These are phyloP conservation scores for Eimeria praecox DNA, from an alignment of 169 alveolate genomes.

Conservation along the genomic window DNA sequence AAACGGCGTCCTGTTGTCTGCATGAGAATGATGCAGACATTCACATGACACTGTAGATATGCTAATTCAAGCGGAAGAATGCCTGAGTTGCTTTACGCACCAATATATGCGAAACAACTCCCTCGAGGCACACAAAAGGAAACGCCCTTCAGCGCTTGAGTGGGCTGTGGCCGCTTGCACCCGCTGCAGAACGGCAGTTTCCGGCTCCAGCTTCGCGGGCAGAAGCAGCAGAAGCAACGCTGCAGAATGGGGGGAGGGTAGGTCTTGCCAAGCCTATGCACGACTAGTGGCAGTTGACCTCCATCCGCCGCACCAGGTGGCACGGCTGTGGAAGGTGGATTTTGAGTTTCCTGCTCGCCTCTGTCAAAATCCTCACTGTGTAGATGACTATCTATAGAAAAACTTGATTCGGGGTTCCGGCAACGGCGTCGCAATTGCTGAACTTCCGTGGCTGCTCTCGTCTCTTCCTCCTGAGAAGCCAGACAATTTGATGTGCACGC, in stretches of 20 bases:
- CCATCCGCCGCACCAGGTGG: background rate
- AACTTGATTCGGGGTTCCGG: background rate
- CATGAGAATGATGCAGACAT: background rate
- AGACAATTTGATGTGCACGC: background rate
- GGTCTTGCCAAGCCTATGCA: conserved; percentile 47
- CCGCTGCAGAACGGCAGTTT: background rate
- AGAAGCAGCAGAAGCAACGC: conserved; percentile 45
- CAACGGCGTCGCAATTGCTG: conserved; percentile 39
- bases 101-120: conserved; percentile 53
- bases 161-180: conserved; percentile 65
- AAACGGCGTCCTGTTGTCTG: background rate
- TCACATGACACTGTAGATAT: background rate
- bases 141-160: conserved; percentile 48
- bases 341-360: background rate
- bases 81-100: background rate
- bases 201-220: background rate
- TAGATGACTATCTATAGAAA: background rate
- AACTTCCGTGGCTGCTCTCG: conserved; percentile 30
- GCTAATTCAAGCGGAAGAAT: background rate
- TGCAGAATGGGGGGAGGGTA: conserved; percentile 41
- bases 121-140: conserved; percentile 72
- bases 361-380: background rate
- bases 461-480: conserved; percentile 47
- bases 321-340: background rate
- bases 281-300: conserved; percentile 19